Evolutionary conservation across 306 rosid genomes (phyloP), one percentile per base, ranked within the genome.

Genomic region (Rosa rugosa): DNA sequence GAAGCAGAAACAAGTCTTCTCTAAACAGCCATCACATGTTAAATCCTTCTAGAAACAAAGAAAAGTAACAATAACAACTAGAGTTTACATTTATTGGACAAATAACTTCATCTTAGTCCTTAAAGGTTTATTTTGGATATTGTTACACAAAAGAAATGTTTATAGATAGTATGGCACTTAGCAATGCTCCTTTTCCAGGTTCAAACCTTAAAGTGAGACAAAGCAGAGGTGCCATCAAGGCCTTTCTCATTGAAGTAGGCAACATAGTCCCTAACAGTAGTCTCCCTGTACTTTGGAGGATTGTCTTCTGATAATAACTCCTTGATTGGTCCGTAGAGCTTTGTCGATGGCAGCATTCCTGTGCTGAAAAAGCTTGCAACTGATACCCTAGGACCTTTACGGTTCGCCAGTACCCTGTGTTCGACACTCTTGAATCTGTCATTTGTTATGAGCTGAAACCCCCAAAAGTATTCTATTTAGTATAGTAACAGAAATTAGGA

Each of bases 341-440:
- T 51, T 51, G 31, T 6, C 1, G 3, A 36, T n/a, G 49, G 65
- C 41, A 18, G 6, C 76, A 53, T 20, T 18, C 76, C 65, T 11
- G 77, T 73, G 77, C 7, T 0, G 3, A 53, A 53, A 23, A 73
- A 73, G 49, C n/a, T 5, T 4, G 77, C 66, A 73, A 53, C 11
- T 2, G 77, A 73, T 53, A 51, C n/a, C 12, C 82, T 34, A 8
- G 82, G 79, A 34, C 63, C 84, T 18, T 0, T 22, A 42, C 3
- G 51, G 25, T 78, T 80, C 23, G 85, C 87, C 50, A 77, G 38
- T 12, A 81, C 80, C 72, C 78, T 77, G 50, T 84, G 82, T 16
- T 84, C 82, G 41, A 77, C 54, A 20, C 87, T 84, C 76, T 73
- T 84, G 80, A 89, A 89, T 79, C 51, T 84, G 59, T 87, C 93